These are phyloP conservation scores for Fusarium graminum DNA, from an alignment of 2,329 filamentous ascomycete species.

Conservation along the genomic window DNA sequence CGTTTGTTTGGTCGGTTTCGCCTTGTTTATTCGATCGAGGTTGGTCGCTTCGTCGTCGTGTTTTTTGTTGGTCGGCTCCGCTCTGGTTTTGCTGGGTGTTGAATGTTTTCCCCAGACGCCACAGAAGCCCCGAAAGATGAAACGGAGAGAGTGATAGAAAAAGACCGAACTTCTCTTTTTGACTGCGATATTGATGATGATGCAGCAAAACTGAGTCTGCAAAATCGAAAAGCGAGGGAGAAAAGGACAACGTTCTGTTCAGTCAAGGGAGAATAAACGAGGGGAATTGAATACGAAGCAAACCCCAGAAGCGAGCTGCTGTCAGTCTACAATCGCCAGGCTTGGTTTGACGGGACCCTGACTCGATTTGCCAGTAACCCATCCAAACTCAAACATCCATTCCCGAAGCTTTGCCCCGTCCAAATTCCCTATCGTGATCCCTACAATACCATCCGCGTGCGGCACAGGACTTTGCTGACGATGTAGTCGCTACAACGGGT, in stretches of 20 bases:
- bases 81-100: conserved; percentile 21
- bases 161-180: conserved; percentile 9
- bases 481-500: conserved; percentile 16
- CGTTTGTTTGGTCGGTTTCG: conserved; percentile 26
- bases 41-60: conserved; percentile 17
- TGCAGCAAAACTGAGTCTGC: conserved; percentile 17
- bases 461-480: conserved; percentile 39
- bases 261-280: conserved; percentile 36
- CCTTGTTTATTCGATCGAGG: conserved; percentile 19
- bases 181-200: conserved; percentile 13
- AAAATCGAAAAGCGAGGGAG: conserved; percentile 27
- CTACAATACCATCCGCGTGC: conserved; percentile 35
- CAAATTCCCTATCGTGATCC: conserved; percentile 45
- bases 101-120: conserved; percentile 23
- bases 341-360: conserved; percentile 28
- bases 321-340: conserved; percentile 29
- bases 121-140: conserved; percentile 20
- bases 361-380: conserved; percentile 33
- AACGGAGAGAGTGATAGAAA: conserved; percentile 8
- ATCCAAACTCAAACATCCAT: conserved; percentile 23
- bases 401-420: conserved; percentile 19
- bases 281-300: conserved; percentile 42
- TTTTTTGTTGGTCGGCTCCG: conserved; percentile 35
- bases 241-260: conserved; percentile 10
- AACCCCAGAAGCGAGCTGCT: conserved; percentile 41